Base-by-base conservation (phyloP, 1,284 basidiomycete species). In the Coniferiporia sulphurascens region DNA sequence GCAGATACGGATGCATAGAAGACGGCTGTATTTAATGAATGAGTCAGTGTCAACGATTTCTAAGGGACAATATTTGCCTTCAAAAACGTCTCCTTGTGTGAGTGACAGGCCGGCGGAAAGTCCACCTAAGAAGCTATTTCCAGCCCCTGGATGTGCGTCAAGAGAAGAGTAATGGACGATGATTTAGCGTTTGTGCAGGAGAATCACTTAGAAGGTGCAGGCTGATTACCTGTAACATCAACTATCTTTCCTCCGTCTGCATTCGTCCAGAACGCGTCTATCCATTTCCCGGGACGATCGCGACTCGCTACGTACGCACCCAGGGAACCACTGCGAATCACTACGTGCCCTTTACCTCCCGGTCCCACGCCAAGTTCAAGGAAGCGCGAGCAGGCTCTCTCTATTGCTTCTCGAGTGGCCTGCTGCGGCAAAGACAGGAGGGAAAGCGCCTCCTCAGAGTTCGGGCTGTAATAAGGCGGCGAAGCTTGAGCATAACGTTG, bases 51-150 rank as follows among this genome's bases (percentile, higher is more conserved):
- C 53, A 1, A 13, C 44, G 19, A 22, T 48, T 44, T 27, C 1
- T 38, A 41, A 38, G 35, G 7, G 34, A 35, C 53, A 51, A 27
- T 6, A 66, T 77, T 62, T 63, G 91, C 91, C 91, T 76, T 83
- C 72, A 51, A 79, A 77, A 10, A 87, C 72, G 68, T 93, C 80
- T 0, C 82, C 84, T 21, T 78, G 66, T 34, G 79, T 73, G 49
- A 86, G 65, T 12, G 76, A 62, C 52, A 95, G 69, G 0, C 92
- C 92, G 4, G 91, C 93, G 13, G 83, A 84, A 7, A 95, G 75
- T 0, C 92, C 90, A 9, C 93, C 94, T 36, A 95, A 73, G 70
- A 95, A 96, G 54, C 84, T 83, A 72, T 96, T 96, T 9, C 93
- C 93, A 4, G 91, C 93, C 48, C 91, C 91, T 91, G 58, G 4